Evolutionary conservation across 129 eudicot genomes (phyloP).

Genomic region (Tagetes erecta): DNA sequence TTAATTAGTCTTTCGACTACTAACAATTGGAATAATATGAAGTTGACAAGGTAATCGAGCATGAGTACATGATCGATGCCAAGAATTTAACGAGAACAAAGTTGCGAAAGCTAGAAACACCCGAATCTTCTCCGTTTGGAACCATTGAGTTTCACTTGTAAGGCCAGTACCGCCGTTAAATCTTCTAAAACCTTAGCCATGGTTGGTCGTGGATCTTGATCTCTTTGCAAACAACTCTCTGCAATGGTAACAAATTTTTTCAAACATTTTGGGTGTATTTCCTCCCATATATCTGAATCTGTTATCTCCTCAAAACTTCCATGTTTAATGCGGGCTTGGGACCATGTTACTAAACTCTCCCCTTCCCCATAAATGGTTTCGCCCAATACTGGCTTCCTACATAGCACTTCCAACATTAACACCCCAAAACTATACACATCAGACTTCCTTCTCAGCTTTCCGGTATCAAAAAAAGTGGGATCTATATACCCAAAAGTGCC

Average conservation of each 20-base stretch:
- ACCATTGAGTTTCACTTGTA: not conserved
- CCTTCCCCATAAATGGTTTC: not conserved
- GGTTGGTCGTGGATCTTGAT: not conserved
- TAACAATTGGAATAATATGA: no score
- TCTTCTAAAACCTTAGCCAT: not conserved
- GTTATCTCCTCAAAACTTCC: not conserved
- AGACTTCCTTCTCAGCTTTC: not conserved
- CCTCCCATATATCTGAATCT: not conserved
- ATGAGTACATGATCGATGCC: no score
- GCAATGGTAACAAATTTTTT: not conserved
- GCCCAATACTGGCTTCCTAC: not conserved
- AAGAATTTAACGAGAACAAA: no score
- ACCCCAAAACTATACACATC: not conserved
- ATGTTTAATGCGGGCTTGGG: no score
- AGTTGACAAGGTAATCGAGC: no score
- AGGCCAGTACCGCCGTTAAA: not conserved
- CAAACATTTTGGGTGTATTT: not conserved
- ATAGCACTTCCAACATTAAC: not conserved
- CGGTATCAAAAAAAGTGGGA: not conserved
- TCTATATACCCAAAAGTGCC: not conserved
- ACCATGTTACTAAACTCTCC: not conserved
- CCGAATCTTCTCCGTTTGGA: no score
- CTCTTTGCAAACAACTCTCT: not conserved
- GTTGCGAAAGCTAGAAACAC: no score
- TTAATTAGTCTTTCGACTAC: no score